A percentile compares a stretch with the other conserved stretches of the same genome.
Conservation (phyloP, 2,329 filamentous ascomycete species). For the Hymenoscyphus salicellus region DNA sequence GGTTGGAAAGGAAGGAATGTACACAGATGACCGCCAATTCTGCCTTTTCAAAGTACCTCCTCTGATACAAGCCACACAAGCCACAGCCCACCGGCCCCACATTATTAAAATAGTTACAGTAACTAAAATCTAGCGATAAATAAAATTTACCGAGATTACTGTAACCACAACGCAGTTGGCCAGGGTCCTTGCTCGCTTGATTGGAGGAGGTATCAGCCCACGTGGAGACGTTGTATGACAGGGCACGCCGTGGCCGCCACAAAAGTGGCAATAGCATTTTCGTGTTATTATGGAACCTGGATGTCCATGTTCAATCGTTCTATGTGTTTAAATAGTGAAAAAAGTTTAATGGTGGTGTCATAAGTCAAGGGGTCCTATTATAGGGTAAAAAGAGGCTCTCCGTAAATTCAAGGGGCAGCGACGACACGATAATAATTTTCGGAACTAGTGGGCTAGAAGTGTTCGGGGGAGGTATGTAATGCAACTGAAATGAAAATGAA, state of each 20-base stretch:
- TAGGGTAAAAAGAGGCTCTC: constrained; percentile 11
- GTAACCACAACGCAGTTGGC: constrained; percentile 3
- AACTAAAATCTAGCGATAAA: no score
- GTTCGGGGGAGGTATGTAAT: constrained; percentile 3
- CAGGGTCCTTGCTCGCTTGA: constrained; percentile 8
- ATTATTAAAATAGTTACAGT: constrained; percentile 2
- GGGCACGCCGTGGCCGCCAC: background rate
- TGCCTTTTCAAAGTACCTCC: no score
- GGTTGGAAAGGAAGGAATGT: no score
- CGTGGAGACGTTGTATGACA: background rate
- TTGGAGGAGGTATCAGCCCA: constrained; percentile 7
- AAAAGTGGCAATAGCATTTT: constrained; percentile 5
- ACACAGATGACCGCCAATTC: no score
- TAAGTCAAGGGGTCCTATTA: constrained; percentile 7
- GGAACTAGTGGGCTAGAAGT: constrained; percentile 9
- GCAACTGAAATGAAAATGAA: constrained; percentile 9
- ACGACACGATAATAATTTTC: constrained; percentile 18
- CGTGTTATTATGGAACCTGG: constrained; percentile 3
- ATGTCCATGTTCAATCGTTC: constrained; percentile 8
- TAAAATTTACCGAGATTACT: constrained; percentile 8
- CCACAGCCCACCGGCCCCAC: no score
- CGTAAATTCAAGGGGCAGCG: constrained; percentile 8
- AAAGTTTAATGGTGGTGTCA: constrained; percentile 6
- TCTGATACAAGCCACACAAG: no score
- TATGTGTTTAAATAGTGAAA: constrained; percentile 10